phyloP scores from a whole-genome alignment of 371 early-diverging fungal species.

The Rhizopus sp. region DNA sequence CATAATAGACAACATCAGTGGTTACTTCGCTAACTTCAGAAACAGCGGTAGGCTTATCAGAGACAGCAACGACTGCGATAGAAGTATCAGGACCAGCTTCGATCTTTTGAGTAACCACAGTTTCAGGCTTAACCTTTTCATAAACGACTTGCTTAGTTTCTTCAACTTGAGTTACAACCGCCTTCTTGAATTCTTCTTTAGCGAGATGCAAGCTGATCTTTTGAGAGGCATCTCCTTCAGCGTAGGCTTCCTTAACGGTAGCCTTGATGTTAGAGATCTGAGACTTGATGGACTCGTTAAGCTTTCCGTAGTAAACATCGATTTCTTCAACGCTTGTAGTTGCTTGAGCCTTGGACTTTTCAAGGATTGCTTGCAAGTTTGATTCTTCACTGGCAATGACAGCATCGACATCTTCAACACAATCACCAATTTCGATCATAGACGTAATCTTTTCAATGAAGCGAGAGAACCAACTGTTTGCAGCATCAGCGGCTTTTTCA shows the following conservation, averaged over 20 bases:
- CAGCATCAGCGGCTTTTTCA: neutral
- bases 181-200: slow-evolving; percentile 12
- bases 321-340: neutral
- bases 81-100: neutral
- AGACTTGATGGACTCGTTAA: slow-evolving; percentile 7
- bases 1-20: slow-evolving; percentile 15
- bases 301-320: slow-evolving; percentile 13
- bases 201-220: slow-evolving; percentile 8
- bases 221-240: slow-evolving; percentile 2
- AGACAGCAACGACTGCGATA: slow-evolving; percentile 5
- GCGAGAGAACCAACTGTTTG: slow-evolving; percentile 13
- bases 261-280: slow-evolving; percentile 18
- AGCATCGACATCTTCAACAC: slow-evolving; percentile 14
- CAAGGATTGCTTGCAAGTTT: slow-evolving; percentile 6
- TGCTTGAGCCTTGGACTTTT: slow-evolving; percentile 8
- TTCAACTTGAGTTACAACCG: neutral
- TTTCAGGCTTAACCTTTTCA: slow-evolving; percentile 1
- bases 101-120: neutral
- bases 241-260: slow-evolving; percentile 14
- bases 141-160: slow-evolving; percentile 16
- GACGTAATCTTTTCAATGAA: slow-evolving; percentile 14
- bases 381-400: slow-evolving; percentile 14
- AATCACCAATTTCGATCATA: slow-evolving; percentile 20
- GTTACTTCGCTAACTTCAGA: slow-evolving; percentile 5
- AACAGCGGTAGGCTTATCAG: neutral